Evolutionary conservation across 2,329 filamentous ascomycete species (phyloP).

Genomic region (Claviceps citrina): DNA sequence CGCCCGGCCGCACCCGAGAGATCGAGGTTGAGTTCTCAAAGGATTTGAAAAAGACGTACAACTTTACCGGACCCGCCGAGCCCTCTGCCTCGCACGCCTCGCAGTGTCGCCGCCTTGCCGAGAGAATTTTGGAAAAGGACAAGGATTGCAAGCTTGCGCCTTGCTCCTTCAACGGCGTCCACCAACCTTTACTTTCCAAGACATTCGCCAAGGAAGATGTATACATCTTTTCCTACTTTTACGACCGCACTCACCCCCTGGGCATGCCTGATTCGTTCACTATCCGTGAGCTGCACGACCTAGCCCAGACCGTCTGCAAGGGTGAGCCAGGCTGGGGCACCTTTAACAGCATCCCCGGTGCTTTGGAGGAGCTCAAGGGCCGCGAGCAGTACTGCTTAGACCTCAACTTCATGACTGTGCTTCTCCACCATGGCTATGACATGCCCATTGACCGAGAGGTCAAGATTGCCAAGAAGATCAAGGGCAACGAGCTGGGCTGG

Average conservation of each 20-base stretch:
- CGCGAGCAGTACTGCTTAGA: conserved; percentile 88
- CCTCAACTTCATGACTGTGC: conserved; percentile 86
- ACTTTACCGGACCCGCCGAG: conserved; percentile 71
- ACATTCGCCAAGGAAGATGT: conserved; percentile 85
- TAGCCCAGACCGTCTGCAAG: conserved; percentile 70
- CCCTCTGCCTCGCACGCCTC: conserved; percentile 69
- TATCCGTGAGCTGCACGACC: conserved; percentile 71
- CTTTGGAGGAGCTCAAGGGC: conserved; percentile 62
- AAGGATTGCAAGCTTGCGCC: conserved; percentile 65
- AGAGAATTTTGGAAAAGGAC: conserved; percentile 83
- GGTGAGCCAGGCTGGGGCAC: conserved; percentile 65
- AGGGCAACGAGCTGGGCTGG: conserved; percentile 92
- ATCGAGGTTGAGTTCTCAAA: conserved; percentile 57
- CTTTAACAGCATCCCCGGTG: conserved; percentile 61
- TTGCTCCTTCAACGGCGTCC: conserved; percentile 97
- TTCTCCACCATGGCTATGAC: conserved; percentile 90
- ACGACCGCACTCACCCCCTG: conserved; percentile 80
- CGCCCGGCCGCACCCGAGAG: conserved; percentile 59
- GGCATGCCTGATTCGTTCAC: conserved; percentile 99
- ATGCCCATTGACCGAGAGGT: conserved; percentile 96
- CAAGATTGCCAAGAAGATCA: conserved; percentile 97
- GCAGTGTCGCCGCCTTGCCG: conserved; percentile 78
- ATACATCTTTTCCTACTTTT: conserved; percentile 97
- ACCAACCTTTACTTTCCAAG: conserved; percentile 83
- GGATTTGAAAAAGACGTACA: conserved; percentile 50